Percentiles rank a stretch among this genome's conserved stretches.
Evolutionary conservation across 495 filamentous ascomycete species (phyloP).

Genomic region (Cenococcum geophilum): DNA sequence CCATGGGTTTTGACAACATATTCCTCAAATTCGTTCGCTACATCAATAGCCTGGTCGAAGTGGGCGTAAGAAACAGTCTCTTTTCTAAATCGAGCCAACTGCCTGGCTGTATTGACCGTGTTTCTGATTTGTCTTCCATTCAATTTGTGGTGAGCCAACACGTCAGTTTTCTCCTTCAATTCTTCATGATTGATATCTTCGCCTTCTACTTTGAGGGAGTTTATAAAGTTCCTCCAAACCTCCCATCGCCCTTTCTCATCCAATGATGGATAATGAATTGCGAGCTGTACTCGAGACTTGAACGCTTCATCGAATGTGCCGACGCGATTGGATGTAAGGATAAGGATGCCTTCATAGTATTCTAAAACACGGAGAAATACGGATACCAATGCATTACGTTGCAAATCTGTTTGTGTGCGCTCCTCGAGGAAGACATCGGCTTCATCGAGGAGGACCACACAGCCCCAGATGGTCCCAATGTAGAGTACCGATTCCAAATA

Average conservation of each 20-base stretch:
- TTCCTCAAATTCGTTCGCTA: not conserved
- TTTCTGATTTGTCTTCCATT: slow-evolving; percentile 22
- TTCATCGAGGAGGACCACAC: slow-evolving; percentile 23
- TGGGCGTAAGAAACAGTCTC: not conserved
- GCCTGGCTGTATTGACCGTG: not conserved
- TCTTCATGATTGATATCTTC: not conserved
- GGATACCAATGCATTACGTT: slow-evolving; percentile 19
- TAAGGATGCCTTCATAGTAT: slow-evolving; percentile 9
- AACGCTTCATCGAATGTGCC: slow-evolving; percentile 7
- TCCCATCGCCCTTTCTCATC: not conserved
- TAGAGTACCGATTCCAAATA: slow-evolving; percentile 26
- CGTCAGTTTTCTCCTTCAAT: not conserved
- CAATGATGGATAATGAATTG: slow-evolving; percentile 1
- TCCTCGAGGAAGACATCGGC: slow-evolving; percentile 22
- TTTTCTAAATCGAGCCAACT: not conserved
- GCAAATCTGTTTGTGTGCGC: slow-evolving; percentile 1
- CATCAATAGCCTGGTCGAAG: not conserved
- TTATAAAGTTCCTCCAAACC: not conserved
- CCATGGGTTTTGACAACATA: not conserved
- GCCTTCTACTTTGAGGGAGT: not conserved
- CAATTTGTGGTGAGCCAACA: slow-evolving; percentile 2
- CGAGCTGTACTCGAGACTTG: slow-evolving; percentile 7
- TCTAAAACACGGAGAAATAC: slow-evolving; percentile 20
- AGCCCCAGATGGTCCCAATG: slow-evolving; percentile 11
- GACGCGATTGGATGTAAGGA: slow-evolving; percentile 10